These are phyloP conservation scores for Metschnikowia borealis DNA, from an alignment of 805 yeast genomes.

Conservation along the genomic window DNA sequence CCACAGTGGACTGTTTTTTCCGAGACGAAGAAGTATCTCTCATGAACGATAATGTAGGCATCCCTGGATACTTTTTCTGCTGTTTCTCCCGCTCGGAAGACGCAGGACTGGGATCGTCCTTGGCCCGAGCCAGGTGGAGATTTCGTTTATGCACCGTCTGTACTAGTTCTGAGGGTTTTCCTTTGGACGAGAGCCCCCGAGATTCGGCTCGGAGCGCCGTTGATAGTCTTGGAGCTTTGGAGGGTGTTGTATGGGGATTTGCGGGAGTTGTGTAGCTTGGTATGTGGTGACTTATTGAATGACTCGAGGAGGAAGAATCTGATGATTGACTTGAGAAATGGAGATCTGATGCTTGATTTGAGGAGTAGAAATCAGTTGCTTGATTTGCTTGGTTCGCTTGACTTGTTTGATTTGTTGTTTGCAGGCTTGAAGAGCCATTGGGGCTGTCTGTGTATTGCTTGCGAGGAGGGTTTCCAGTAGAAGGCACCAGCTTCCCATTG, in stretches of 20 bases:
- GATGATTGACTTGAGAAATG: no score
- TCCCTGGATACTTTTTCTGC: conserved; percentile 10
- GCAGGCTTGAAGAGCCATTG: conserved; percentile 13
- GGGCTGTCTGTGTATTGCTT: conserved; percentile 13
- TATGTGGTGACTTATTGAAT: no score
- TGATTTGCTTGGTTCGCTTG: neutral
- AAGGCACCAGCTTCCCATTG: neutral
- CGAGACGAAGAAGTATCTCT: conserved; percentile 37
- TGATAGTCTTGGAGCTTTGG: conserved; percentile 16
- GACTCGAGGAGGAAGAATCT: neutral
- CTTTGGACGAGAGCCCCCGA: conserved; percentile 5
- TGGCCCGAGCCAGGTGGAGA: conserved; percentile 7
- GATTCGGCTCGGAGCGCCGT: conserved; percentile 24
- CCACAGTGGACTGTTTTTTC: conserved; percentile 22
- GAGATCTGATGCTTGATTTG: no score
- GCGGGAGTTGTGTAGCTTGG: conserved; percentile 6
- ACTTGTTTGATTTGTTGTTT: conserved; percentile 13
- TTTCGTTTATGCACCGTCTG: conserved; percentile 12
- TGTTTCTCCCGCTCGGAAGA: conserved; percentile 4
- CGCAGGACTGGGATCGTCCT: conserved; percentile 1
- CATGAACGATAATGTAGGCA: conserved; percentile 35
- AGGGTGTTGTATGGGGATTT: conserved; percentile 20
- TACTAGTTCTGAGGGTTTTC: neutral
- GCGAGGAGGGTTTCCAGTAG: conserved; percentile 5
- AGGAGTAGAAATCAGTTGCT: no score